Percentiles rank a stretch among this genome's conserved stretches.
Conservation (phyloP, 169 alveolate genomes). For the Babesia gibsoni region DNA sequence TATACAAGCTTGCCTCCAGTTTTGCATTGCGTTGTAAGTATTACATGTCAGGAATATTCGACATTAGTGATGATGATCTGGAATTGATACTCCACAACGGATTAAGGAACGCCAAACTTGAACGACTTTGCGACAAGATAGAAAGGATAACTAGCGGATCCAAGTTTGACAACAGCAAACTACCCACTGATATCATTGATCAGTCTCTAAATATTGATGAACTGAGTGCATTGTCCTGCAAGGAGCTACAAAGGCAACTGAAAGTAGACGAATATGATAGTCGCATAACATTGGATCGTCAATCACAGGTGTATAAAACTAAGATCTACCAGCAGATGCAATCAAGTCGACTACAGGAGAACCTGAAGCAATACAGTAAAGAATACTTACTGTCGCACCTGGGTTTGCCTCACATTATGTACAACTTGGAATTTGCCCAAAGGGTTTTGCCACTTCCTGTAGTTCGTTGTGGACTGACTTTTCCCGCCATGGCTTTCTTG, state of each 20-base stretch:
- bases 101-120: background rate
- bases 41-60: slow-evolving; percentile 31
- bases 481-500: background rate
- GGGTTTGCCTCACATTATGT: background rate
- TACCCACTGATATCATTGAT: background rate
- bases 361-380: background rate
- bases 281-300: background rate
- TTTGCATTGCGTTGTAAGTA: slow-evolving; percentile 66
- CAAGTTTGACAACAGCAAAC: background rate
- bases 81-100: background rate
- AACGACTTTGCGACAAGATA: background rate
- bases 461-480: background rate
- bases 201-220: background rate
- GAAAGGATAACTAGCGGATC: background rate
- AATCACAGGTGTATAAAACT: background rate
- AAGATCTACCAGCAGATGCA: slow-evolving; percentile 1
- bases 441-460: background rate
- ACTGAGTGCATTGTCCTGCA: background rate
- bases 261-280: background rate
- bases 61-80: background rate
- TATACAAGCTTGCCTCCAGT: slow-evolving; percentile 62
- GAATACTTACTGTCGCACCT: background rate
- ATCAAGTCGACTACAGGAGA: background rate
- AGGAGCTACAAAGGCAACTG: background rate
- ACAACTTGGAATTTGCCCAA: background rate